phyloP scores from a whole-genome alignment of 2,329 filamentous ascomycete genomes.

The Chrysosporium keratinophilum region DNA sequence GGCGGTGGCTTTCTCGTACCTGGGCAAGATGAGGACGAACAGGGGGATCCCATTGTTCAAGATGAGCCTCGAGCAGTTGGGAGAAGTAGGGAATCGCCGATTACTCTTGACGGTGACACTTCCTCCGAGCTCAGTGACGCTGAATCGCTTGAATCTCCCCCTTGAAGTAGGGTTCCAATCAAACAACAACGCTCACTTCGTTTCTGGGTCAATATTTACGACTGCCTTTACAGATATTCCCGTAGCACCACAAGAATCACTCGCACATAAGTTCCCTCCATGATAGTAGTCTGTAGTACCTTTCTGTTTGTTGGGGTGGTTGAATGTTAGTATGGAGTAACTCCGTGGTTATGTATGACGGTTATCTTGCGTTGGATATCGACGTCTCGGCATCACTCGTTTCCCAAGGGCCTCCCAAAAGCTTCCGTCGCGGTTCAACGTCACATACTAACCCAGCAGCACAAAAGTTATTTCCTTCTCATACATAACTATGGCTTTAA shows the following conservation, averaged over 20 bases:
- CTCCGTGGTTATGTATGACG: background rate
- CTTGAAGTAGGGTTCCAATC: background rate
- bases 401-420: background rate
- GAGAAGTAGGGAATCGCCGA: background rate
- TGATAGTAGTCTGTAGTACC: too few species aligned
- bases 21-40: slow-evolving; percentile 21
- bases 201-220: background rate
- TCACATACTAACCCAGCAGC: too few species aligned
- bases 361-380: background rate
- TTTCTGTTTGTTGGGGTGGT: background rate
- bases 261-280: too few species aligned
- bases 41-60: background rate
- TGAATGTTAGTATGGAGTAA: too few species aligned
- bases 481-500: slow-evolving; percentile 16
- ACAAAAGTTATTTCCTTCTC: background rate
- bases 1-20: slow-evolving; percentile 26
- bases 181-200: too few species aligned
- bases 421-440: too few species aligned
- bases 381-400: background rate
- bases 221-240: too few species aligned
- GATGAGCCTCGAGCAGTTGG: background rate
- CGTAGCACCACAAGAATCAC: background rate
- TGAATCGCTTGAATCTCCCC: slow-evolving; percentile 4
- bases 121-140: slow-evolving; percentile 13
- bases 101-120: slow-evolving; percentile 2